phyloP scores from a whole-genome alignment of 306 rosid genomes.

The Malus sieversii region DNA sequence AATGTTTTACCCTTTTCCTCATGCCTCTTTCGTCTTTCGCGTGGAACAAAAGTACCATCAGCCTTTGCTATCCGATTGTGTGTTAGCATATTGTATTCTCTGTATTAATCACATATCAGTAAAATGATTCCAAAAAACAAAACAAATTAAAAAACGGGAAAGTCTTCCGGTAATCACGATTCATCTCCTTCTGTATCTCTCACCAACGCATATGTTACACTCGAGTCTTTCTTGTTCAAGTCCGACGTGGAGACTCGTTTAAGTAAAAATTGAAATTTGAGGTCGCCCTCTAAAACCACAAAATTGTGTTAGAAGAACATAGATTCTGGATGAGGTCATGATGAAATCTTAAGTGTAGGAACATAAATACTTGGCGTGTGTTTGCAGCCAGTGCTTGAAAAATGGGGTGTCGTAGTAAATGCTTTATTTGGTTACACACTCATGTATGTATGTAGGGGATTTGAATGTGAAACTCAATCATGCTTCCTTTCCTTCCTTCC shows the following conservation, averaged over 20 bases:
- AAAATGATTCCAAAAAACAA: background rate
- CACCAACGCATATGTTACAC: background rate
- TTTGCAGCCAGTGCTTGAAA: slow-evolving; percentile 30
- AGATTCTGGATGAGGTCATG: slow-evolving; percentile 59
- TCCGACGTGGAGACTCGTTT: background rate
- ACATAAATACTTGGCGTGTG: slow-evolving; percentile 51
- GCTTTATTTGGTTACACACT: slow-evolving; percentile 51
- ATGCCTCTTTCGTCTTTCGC: slow-evolving; percentile 79
- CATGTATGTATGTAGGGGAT: slow-evolving; percentile 16
- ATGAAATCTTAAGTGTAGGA: slow-evolving; percentile 31
- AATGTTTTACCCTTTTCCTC: slow-evolving; percentile 61
- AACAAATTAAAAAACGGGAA: slow-evolving; percentile 3
- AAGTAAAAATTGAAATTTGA: no score
- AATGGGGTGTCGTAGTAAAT: slow-evolving; percentile 28
- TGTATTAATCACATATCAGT: slow-evolving; percentile 22
- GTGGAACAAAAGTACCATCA: slow-evolving; percentile 81
- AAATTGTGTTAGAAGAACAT: slow-evolving; percentile 27
- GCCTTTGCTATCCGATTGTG: slow-evolving; percentile 87
- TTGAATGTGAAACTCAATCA: slow-evolving; percentile 37
- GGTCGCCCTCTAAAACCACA: background rate
- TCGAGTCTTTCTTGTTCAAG: background rate
- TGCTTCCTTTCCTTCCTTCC: background rate
- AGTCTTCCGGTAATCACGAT: background rate
- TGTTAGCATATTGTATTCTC: slow-evolving; percentile 90
- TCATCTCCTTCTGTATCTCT: background rate